Evolutionary conservation across 345 rosid species (phyloP).

Genomic region (Turritis glabra): DNA sequence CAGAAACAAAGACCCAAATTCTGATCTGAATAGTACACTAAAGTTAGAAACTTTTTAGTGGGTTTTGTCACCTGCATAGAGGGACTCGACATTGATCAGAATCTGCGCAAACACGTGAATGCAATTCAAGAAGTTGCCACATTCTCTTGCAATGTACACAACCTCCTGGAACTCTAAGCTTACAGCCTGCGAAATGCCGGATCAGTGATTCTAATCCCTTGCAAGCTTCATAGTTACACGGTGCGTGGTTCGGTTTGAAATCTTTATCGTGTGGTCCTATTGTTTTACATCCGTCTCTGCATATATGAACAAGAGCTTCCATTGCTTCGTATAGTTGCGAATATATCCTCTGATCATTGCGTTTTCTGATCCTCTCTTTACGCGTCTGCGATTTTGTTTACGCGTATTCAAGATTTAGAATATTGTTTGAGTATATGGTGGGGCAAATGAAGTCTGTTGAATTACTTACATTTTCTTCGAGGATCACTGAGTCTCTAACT

Average conservation of each 20-base stretch:
- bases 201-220: conserved; percentile 77
- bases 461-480: conserved; percentile 55
- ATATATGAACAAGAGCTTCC: conserved; percentile 95
- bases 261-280: conserved; percentile 87
- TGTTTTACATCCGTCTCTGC: conserved; percentile 84
- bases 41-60: background rate
- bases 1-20: background rate
- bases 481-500: conserved; percentile 52
- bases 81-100: conserved; percentile 74
- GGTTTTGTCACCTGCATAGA: conserved; percentile 62
- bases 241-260: conserved; percentile 48
- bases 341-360: conserved; percentile 63
- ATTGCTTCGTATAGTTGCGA: conserved; percentile 77
- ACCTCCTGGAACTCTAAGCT: conserved; percentile 74
- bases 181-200: conserved; percentile 81
- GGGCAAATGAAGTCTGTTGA: background rate
- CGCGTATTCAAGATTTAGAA: background rate
- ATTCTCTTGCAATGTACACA: conserved; percentile 87
- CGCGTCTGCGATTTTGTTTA: conserved; percentile 41
- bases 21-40: background rate
- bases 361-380: conserved; percentile 54
- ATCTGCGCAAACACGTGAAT: conserved; percentile 74
- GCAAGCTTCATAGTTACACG: conserved; percentile 72
- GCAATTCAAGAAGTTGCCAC: conserved; percentile 93
- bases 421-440: too few relatives aligned